Base-by-base conservation (phyloP, 495 filamentous ascomycete genomes). In the Xylaria longipes region DNA sequence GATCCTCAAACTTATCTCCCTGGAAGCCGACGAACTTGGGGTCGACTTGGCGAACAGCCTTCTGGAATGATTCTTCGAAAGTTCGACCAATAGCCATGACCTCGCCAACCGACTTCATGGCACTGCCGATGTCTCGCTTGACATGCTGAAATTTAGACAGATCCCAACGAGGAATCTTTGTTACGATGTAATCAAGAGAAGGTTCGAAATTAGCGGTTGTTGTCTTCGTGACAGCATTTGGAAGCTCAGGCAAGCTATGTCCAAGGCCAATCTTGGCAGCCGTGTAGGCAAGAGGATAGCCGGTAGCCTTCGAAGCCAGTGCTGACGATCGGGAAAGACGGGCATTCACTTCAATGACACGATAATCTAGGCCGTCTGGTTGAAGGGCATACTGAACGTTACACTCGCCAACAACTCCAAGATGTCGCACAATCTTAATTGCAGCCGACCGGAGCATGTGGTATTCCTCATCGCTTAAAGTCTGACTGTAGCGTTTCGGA, bases 161-260 rank as follows among this genome's bases (percentile, higher is more conserved):
- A 85, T 98, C 95, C 95, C 95, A 99, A 50, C 96, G 88, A 76
- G 95, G 95, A 75, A 99, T 99, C 86, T 99, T 99, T 72, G 94
- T 97, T 71, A 99, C 95, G 72, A 99, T 91, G 73, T 98, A 98
- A 79, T 98, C 95, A 66, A 98, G 87, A 72, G 94, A 97, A 46
- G 95, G 95, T 80, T 98, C 95, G 81, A 98, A 99, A 85, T 99
- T 99, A 77, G 95, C 95, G 14, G 96, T 99, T 22, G 95, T 98
- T 25, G 95, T 98, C 87, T 97, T 97, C 45, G 95, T 98, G 48
- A 98, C 96, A 68, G 95, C 95, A 76, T 98, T 98, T 74, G 96
- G 95, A 29, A 98, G 87, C 83, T 98, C 94, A 52, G 95, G 95
- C 29, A 98, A 87, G 74, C 90, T 97, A 84, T 98, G 94, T 25